Conservation (phyloP, 495 filamentous ascomycete genomes). For the Chaetomium fimeti region DNA sequence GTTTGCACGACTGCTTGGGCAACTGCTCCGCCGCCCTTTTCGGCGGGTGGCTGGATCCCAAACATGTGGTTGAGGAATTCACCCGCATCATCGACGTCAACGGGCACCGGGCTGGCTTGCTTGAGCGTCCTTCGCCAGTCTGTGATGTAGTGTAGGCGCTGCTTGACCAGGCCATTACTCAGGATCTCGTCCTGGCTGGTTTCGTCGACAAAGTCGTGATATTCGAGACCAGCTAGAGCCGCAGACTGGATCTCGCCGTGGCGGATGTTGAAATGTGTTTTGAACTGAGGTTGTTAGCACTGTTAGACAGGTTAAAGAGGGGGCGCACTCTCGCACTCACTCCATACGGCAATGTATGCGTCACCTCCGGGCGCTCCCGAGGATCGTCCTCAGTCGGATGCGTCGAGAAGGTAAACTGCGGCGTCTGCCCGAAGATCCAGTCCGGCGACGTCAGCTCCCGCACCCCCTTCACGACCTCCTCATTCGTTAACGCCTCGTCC, state of each 20-base stretch:
- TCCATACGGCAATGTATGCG: slow-evolving; percentile 31
- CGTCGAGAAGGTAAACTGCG: slow-evolving; percentile 72
- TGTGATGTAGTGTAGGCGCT: slow-evolving; percentile 42
- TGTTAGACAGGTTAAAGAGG: background rate
- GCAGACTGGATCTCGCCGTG: slow-evolving; percentile 44
- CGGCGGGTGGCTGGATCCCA: slow-evolving; percentile 21
- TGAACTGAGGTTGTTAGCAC: slow-evolving; percentile 24
- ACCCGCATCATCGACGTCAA: slow-evolving; percentile 26
- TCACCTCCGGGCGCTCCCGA: slow-evolving; percentile 50
- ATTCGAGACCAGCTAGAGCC: slow-evolving; percentile 22
- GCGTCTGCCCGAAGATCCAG: slow-evolving; percentile 83
- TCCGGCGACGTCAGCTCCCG: slow-evolving; percentile 57
- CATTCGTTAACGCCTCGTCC: slow-evolving; percentile 25
- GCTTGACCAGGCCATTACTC: slow-evolving; percentile 25
- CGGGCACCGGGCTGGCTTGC: slow-evolving; percentile 11
- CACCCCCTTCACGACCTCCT: slow-evolving; percentile 54
- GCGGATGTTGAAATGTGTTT: slow-evolving; percentile 37
- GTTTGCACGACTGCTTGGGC: background rate
- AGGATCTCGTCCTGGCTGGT: slow-evolving; percentile 21
- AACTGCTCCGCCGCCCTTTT: background rate
- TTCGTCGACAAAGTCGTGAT: slow-evolving; percentile 17
- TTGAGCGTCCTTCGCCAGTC: slow-evolving; percentile 38
- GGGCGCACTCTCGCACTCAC: slow-evolving; percentile 24
- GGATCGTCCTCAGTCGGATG: slow-evolving; percentile 54
- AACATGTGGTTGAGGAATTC: slow-evolving; percentile 43